Evolutionary conservation across 2,329 filamentous ascomycete species (phyloP).

Genomic region (Myrmaecium sp.): DNA sequence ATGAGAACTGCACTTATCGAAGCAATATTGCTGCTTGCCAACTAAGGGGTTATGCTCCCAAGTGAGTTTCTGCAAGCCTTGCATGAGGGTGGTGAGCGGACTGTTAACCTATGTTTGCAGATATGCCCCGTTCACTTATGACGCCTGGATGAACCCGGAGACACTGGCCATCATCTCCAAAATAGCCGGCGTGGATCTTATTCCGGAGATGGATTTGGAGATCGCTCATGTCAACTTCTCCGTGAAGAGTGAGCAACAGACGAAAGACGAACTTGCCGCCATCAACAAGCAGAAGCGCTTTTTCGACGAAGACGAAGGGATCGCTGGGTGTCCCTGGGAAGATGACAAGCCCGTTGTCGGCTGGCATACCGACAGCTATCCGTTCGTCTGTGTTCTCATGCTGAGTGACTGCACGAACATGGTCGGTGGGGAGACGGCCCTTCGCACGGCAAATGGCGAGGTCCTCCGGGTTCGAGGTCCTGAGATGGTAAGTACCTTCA

Average conservation of each 20-base stretch:
- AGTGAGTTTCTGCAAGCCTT: slow-evolving; percentile 28
- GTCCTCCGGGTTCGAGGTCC: slow-evolving; percentile 43
- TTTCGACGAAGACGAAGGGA: slow-evolving; percentile 24
- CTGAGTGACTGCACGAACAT: slow-evolving; percentile 45
- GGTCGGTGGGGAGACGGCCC: slow-evolving; percentile 47
- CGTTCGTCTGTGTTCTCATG: slow-evolving; percentile 55
- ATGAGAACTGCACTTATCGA: slow-evolving; percentile 38
- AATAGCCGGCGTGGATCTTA: slow-evolving; percentile 40
- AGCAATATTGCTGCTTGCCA: slow-evolving; percentile 42
- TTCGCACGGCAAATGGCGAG: slow-evolving; percentile 36
- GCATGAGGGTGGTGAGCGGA: not conserved
- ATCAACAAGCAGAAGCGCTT: slow-evolving; percentile 20
- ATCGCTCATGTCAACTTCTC: slow-evolving; percentile 42
- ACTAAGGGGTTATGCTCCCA: slow-evolving; percentile 36
- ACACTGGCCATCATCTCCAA: slow-evolving; percentile 37
- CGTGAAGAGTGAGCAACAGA: slow-evolving; percentile 31
- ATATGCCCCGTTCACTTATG: slow-evolving; percentile 47
- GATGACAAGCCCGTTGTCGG: slow-evolving; percentile 39
- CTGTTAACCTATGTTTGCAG: slow-evolving; percentile 16
- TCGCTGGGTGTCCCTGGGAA: slow-evolving; percentile 25
- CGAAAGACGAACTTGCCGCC: slow-evolving; percentile 24
- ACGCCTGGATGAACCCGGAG: slow-evolving; percentile 41
- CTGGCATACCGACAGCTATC: slow-evolving; percentile 50
- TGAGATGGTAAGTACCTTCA: slow-evolving; percentile 32
- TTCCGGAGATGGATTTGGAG: slow-evolving; percentile 40